Evolutionary conservation across 768 basidiomycete species (phyloP).

Genomic region (Tylopilus vinaceipallidus): DNA sequence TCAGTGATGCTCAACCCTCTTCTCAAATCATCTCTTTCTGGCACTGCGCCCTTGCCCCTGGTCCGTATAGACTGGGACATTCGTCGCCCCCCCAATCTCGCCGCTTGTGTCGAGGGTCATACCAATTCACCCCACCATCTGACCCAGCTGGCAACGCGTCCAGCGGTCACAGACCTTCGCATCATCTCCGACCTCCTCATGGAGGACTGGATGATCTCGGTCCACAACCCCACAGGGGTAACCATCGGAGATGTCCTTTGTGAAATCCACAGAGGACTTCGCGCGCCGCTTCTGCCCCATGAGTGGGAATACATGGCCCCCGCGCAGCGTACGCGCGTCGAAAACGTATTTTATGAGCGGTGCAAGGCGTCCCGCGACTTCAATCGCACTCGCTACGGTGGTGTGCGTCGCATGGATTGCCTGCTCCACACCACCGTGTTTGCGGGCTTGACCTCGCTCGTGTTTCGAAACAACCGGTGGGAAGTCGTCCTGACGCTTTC

Average conservation of each 20-base stretch:
- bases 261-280: conserved; percentile 42
- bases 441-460: conserved; percentile 47
- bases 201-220: conserved; percentile 41
- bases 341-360: conserved; percentile 42
- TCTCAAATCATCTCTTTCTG: conserved; percentile 11
- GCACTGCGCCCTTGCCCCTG: conserved; percentile 8
- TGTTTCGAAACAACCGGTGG: conserved; percentile 38
- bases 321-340: conserved; percentile 44
- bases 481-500: conserved; percentile 45
- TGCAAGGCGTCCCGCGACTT: conserved; percentile 41
- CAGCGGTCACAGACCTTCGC: conserved; percentile 36
- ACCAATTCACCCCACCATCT: conserved; percentile 27
- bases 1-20: conserved; percentile 16
- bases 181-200: conserved; percentile 48
- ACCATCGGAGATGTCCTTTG: conserved; percentile 52
- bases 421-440: conserved; percentile 48
- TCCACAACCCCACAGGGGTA: conserved; percentile 43
- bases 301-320: conserved; percentile 45
- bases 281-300: conserved; percentile 34
- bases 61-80: conserved; percentile 48
- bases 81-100: conserved; percentile 38
- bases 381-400: conserved; percentile 34
- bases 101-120: conserved; percentile 14
- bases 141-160: conserved; percentile 42
- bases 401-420: conserved; percentile 49